phyloP scores from a whole-genome alignment of 1,139 yeast species.

The Taphrina pruni region DNA sequence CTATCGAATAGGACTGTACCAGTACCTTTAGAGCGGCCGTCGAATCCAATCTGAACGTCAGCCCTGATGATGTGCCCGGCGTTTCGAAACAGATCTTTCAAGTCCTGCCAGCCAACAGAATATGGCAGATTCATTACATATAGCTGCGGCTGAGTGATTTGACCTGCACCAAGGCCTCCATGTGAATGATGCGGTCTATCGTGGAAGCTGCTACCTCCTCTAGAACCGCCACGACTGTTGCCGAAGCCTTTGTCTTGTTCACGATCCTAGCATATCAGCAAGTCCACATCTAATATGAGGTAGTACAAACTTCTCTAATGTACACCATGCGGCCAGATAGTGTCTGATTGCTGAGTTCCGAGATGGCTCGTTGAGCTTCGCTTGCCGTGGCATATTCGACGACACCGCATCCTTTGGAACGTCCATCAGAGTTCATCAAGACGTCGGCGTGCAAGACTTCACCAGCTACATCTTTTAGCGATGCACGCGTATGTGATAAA shows the following conservation, averaged over 20 bases:
- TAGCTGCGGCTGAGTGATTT: conserved; percentile 44
- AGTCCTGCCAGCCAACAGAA: conserved; percentile 78
- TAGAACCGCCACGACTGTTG: conserved; percentile 29
- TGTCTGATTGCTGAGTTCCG: conserved; percentile 67
- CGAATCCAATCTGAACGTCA: conserved; percentile 70
- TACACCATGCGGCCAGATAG: conserved; percentile 82
- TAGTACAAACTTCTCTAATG: conserved; percentile 77
- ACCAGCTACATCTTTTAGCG: conserved; percentile 57
- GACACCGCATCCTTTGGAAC: conserved; percentile 75
- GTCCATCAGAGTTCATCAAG: conserved; percentile 79
- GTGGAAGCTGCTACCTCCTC: conserved; percentile 33
- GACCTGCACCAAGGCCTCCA: conserved; percentile 34
- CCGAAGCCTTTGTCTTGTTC: conserved; percentile 50
- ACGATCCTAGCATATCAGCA: conserved; percentile 51
- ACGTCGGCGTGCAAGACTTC: conserved; percentile 84
- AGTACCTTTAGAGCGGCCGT: conserved; percentile 83
- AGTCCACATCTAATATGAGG: background rate
- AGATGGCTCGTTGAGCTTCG: conserved; percentile 78
- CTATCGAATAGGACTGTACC: conserved; percentile 91
- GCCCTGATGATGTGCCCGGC: conserved; percentile 81
- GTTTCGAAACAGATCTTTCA: conserved; percentile 80
- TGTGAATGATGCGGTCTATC: conserved; percentile 31
- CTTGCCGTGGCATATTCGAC: conserved; percentile 77
- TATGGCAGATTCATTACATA: conserved; percentile 61
- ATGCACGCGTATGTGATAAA: background rate